Conservation (phyloP, 306 rosid species). For the Alnus rubra region DNA sequence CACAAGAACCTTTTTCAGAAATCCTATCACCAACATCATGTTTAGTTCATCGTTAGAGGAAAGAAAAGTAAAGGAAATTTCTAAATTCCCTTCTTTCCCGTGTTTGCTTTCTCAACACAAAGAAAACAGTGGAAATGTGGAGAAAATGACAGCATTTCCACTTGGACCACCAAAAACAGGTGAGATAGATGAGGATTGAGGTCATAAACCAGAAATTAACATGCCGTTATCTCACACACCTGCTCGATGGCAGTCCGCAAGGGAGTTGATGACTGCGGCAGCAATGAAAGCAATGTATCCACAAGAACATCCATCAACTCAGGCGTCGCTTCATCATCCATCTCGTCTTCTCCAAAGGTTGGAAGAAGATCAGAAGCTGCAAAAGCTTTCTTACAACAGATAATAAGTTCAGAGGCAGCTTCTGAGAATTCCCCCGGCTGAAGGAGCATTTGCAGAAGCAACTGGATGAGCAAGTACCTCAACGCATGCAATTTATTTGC, state of each 20-base stretch:
- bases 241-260: conserved; percentile 91
- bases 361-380: conserved; percentile 59
- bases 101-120: not conserved
- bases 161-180: not conserved
- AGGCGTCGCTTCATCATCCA: conserved; percentile 61
- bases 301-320: conserved; percentile 87
- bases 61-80: not conserved
- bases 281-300: conserved; percentile 89
- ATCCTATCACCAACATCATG: not conserved
- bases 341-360: conserved; percentile 60
- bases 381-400: conserved; percentile 80
- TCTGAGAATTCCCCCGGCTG: conserved; percentile 75
- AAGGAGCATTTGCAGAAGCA: conserved; percentile 86
- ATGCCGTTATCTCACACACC: conserved; percentile 43
- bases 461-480: conserved; percentile 84
- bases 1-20: not conserved
- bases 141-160: not conserved
- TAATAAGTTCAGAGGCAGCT: conserved; percentile 81
- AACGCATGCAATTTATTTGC: conserved; percentile 69
- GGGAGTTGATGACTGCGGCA: conserved; percentile 87
- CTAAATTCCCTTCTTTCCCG: not conserved
- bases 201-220: conserved; percentile 20
- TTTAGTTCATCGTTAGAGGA: not conserved
- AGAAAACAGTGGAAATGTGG: not conserved
- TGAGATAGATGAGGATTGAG: not conserved